Percentiles rank a stretch among this genome's conserved stretches.
phyloP scores from a whole-genome alignment of 2,329 filamentous ascomycete genomes.

The Sporothrix dimorphospora region DNA sequence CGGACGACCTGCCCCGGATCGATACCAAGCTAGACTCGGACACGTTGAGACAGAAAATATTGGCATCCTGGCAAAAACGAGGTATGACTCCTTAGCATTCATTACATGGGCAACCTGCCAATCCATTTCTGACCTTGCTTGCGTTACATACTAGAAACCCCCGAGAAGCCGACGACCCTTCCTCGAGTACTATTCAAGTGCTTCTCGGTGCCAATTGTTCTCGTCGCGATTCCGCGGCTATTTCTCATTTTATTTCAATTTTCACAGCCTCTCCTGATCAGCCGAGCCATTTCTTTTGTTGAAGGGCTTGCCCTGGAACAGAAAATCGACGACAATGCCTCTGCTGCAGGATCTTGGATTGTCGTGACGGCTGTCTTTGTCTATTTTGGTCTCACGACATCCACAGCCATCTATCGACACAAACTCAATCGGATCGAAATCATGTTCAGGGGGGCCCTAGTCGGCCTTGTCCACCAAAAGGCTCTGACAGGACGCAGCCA shows the following conservation, averaged over 20 bases:
- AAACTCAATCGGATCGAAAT: conserved; percentile 35
- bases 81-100: conserved; percentile 32
- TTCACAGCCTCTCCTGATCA: conserved; percentile 47
- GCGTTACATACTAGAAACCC: conserved; percentile 31
- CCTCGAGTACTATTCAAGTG: conserved; percentile 40
- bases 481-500: conserved; percentile 8
- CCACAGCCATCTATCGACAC: conserved; percentile 35
- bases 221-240: conserved; percentile 43
- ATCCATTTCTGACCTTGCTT: neutral
- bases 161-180: conserved; percentile 38
- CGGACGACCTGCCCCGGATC: conserved; percentile 38
- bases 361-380: conserved; percentile 40
- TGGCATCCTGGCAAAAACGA: conserved; percentile 38
- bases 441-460: conserved; percentile 35
- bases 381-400: conserved; percentile 42
- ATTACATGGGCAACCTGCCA: neutral
- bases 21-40: conserved; percentile 35
- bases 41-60: conserved; percentile 34
- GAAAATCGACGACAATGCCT: neutral
- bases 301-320: neutral
- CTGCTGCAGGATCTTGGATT: conserved; percentile 38
- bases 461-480: conserved; percentile 34
- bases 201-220: conserved; percentile 39
- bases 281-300: conserved; percentile 41
- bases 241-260: conserved; percentile 47